Evolutionary conservation across 1,139 yeast species (phyloP).

Genomic region (Suhomyces guaymorum): DNA sequence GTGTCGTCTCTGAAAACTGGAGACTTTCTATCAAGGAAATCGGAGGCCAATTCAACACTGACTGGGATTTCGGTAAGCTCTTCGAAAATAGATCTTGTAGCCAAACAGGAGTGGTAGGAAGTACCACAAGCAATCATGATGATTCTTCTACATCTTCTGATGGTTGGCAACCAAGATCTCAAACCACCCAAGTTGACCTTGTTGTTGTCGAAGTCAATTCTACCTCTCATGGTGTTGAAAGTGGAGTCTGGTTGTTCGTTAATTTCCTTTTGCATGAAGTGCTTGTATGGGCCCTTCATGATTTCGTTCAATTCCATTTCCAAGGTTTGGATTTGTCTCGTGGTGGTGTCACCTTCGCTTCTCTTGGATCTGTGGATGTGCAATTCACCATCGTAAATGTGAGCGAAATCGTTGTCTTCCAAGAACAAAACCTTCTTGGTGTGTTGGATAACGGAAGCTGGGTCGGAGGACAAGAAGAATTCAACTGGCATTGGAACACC

Average conservation of each 20-base stretch:
- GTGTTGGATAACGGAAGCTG: conserved; percentile 96
- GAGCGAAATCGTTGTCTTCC: conserved; percentile 99
- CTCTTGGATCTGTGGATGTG: conserved; percentile 97
- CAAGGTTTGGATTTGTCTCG: conserved; percentile 92
- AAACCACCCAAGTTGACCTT: conserved; percentile 88
- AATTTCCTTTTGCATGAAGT: conserved; percentile 98
- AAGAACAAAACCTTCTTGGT: conserved; percentile 94
- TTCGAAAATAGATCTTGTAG: conserved; percentile 94
- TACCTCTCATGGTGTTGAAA: conserved; percentile 98
- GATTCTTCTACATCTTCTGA: conserved; percentile 92
- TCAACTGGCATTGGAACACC: conserved; percentile 94
- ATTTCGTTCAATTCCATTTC: conserved; percentile 97
- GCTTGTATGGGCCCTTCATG: conserved; percentile 95
- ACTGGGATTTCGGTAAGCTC: conserved; percentile 97
- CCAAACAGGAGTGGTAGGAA: conserved; percentile 96
- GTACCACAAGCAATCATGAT: conserved; percentile 99
- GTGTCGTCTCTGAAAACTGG: conserved; percentile 98
- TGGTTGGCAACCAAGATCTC: conserved; percentile 78
- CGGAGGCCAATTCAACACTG: conserved; percentile 94
- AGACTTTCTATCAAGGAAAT: conserved; percentile 90
- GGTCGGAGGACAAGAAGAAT: conserved; percentile 94
- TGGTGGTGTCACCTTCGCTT: conserved; percentile 87
- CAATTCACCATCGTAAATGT: conserved; percentile 95
- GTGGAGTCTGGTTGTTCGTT: conserved; percentile 98
- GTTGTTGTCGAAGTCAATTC: conserved; percentile 85